Evolutionary conservation across 257 asterid species (phyloP), one percentile per base, ranked within the genome.

Genomic region (Sherardia arvensis): DNA sequence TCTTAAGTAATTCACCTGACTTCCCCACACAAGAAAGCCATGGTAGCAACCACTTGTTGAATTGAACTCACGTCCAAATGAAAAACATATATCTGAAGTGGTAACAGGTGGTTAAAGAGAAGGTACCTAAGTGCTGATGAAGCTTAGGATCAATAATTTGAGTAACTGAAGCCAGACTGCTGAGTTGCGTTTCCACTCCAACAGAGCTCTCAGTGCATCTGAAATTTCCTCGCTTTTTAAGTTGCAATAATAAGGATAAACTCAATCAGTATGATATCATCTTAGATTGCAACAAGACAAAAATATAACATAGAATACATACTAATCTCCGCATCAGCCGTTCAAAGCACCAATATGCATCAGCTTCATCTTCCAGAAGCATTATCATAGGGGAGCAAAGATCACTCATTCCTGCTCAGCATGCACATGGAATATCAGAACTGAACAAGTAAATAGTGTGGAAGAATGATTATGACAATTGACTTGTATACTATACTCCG

Each of bases 321-420:
- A 89, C 99, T 95, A 92, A 71, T 89, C 86, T 83, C 55, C 85
- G 77, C 97, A 92, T 92, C 77, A 89, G 36, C 59, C 84, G 95
- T 58, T 92, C 91, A 69, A 89, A 92, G 85, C 97, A 89, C 99
- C 99, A 92, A 79, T 85, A 92, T 9, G 99, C 85, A 79, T 92
- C 99, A 0, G 91, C 99, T 77, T 92, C 96, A 71, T 89, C 82
- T 21, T 82, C 96, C 60, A 89, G 91, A 69, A 92, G 94, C 28
- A 92, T 76, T 60, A 89, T 85, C 95, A 92, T 87, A 33, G 97
- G 97, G 61, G 99, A 92, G 89, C 95, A 87, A 67, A 92, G 85
- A 77, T 92, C 99, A 62, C 99, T 89, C 97, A 92, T 92, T 67
- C 97, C 97, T 92, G 87, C 74, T 56, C 77, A 74, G 66, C 72